These are phyloP conservation scores for Dioscorea zingiberensis DNA, from an alignment of 106 monocot genomes.

Conservation along the genomic window DNA sequence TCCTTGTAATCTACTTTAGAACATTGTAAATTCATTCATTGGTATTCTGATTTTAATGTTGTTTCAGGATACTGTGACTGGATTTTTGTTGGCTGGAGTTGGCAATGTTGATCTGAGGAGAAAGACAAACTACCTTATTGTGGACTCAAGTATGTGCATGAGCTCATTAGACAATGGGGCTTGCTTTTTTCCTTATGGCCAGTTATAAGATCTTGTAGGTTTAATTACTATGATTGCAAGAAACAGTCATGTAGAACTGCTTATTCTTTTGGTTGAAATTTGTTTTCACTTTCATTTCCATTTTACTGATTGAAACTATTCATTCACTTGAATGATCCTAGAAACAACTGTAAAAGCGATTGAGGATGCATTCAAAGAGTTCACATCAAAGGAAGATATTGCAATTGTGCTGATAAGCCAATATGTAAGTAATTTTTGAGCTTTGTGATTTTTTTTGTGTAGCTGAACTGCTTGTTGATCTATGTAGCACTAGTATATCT, in stretches of 20 bases:
- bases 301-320: too few relatives aligned
- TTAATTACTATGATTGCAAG: too few relatives aligned
- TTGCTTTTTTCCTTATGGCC: too few relatives aligned
- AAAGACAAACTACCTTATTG: slow-evolving; percentile 77
- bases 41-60: background rate
- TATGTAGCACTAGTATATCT: too few relatives aligned
- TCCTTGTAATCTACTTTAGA: too few relatives aligned
- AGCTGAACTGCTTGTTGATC: too few relatives aligned
- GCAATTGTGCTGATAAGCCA: slow-evolving; percentile 93
- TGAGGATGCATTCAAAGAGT: slow-evolving; percentile 96
- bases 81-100: slow-evolving; percentile 75
- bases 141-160: slow-evolving; percentile 54
- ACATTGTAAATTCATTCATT: too few relatives aligned
- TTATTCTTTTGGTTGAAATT: too few relatives aligned
- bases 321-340: slow-evolving; percentile 4
- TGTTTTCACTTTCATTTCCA: too few relatives aligned
- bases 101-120: slow-evolving; percentile 69
- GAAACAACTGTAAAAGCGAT: slow-evolving; percentile 90
- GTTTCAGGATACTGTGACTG: slow-evolving; percentile 62
- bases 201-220: too few relatives aligned
- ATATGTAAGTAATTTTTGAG: slow-evolving; percentile 54
- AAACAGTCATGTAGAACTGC: too few relatives aligned
- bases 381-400: slow-evolving; percentile 86
- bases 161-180: background rate
- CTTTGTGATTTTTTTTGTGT: too few relatives aligned